These are phyloP conservation scores for Fusarium irregulare DNA, from an alignment of 2,329 filamentous ascomycete genomes.

Conservation along the genomic window DNA sequence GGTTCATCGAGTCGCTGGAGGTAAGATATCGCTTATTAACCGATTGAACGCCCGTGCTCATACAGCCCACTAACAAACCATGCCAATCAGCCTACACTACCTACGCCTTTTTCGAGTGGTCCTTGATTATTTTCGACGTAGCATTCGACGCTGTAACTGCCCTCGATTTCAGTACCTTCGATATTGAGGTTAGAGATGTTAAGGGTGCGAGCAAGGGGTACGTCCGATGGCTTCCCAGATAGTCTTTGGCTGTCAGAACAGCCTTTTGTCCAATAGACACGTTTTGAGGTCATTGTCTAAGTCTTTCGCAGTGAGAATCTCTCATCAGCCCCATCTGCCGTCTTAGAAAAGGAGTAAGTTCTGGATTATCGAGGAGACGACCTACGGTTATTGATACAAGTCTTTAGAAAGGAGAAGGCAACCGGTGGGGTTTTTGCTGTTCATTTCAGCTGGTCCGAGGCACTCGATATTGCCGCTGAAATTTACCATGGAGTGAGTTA, in stretches of 20 bases:
- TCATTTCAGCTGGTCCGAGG: slow-evolving; percentile 77
- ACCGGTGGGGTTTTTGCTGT: slow-evolving; percentile 76
- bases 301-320: slow-evolving; percentile 58
- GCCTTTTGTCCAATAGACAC: slow-evolving; percentile 48
- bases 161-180: slow-evolving; percentile 89
- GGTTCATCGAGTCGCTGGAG: slow-evolving; percentile 91
- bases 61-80: slow-evolving; percentile 26
- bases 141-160: slow-evolving; percentile 96
- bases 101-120: slow-evolving; percentile 98
- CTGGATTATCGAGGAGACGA: neutral
- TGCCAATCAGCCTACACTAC: slow-evolving; percentile 83
- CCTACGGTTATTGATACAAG: slow-evolving; percentile 36
- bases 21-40: slow-evolving; percentile 62
- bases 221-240: slow-evolving; percentile 94
- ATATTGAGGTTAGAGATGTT: slow-evolving; percentile 87
- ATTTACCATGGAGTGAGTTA: slow-evolving; percentile 86
- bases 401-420: slow-evolving; percentile 77
- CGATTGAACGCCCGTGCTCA: neutral
- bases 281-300: slow-evolving; percentile 55
- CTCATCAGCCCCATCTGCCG: slow-evolving; percentile 60
- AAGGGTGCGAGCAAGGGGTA: slow-evolving; percentile 97
- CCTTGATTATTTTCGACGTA: slow-evolving; percentile 93
- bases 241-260: slow-evolving; percentile 57
- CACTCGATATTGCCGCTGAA: slow-evolving; percentile 85
- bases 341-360: slow-evolving; percentile 80